Evolutionary conservation across 2,329 filamentous ascomycete species (phyloP), one percentile per base, ranked within the genome.

Genomic region (Colletotrichum sp.): DNA sequence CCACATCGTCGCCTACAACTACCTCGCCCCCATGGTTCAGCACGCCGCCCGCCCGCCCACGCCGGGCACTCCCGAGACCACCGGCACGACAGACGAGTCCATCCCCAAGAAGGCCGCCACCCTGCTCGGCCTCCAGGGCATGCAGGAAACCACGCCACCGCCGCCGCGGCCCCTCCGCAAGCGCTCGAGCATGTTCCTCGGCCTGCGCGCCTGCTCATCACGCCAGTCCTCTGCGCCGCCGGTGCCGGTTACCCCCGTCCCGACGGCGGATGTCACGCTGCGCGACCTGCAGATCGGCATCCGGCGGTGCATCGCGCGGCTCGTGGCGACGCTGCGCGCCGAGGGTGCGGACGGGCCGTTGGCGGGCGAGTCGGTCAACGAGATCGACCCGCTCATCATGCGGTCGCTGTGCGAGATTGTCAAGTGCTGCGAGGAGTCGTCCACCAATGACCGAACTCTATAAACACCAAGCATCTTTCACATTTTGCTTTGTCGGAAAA

Each of bases 1-100:
- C 0, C 90, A 92, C 79, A 84, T 92, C 10, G 82, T 92, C 6
- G 90, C 89, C 0, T 92, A 90, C 81, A 92, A 92, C 81, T 92
- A 92, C 82, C 84, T 92, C 65, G 83, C 82, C 10, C 80, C 80
- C n/a, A 80, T 85, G 49, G 67, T 67, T 21, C 72, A 59, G 32
- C n/a, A 39, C 69, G 12, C 62, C 4, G 36, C 63, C 21, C 44
- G 64, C 9, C 64, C 78, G 18, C 59, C 70, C 65, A 77, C 55
- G 32, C 75, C 36, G n/a, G 68, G 44, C 44, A 78, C 71, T 16
- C 71, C 44, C 28, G 68, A 52, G 30, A 78, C 68, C 49, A 63
- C 44, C 18, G 36, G 52, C 71, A 77, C 55, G 59, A 78, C 39
- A 72, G 77, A 81, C 8, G 79, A 81, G 32, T 81, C 79, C 1